phyloP scores from a whole-genome alignment of 768 basidiomycete genomes.

The Paxillus involutus region DNA sequence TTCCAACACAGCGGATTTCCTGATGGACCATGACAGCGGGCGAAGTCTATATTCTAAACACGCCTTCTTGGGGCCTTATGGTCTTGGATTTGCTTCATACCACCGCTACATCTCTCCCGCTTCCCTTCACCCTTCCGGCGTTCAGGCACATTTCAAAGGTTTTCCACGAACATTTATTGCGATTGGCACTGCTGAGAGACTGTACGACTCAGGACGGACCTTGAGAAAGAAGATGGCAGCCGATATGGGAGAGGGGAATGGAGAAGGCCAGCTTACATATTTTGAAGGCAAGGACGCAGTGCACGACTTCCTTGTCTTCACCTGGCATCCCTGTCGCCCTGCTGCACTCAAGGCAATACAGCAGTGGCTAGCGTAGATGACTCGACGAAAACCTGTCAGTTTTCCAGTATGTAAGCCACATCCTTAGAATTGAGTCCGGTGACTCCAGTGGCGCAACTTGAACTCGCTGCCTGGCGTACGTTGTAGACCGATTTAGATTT shows the following conservation, averaged over 20 bases:
- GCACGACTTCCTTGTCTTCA: constrained; percentile 54
- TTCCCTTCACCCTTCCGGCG: constrained; percentile 36
- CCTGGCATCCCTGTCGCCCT: constrained; percentile 52
- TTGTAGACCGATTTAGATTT: too few species aligned
- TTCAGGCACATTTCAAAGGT: constrained; percentile 44
- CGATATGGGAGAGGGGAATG: constrained; percentile 40
- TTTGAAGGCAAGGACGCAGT: constrained; percentile 50
- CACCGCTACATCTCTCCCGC: constrained; percentile 63
- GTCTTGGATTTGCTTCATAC: constrained; percentile 40
- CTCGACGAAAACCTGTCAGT: background rate
- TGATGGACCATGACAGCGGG: constrained; percentile 6
- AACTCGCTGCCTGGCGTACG: too few species aligned
- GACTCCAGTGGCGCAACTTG: too few species aligned
- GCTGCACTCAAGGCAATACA: constrained; percentile 48
- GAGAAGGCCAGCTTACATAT: constrained; percentile 40
- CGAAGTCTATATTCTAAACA: constrained; percentile 32
- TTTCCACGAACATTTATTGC: constrained; percentile 64
- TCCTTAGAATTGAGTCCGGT: too few species aligned
- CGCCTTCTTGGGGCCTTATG: constrained; percentile 50
- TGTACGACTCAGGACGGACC: constrained; percentile 52
- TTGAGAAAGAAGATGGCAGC: constrained; percentile 48
- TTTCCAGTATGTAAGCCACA: too few species aligned
- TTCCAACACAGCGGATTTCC: constrained; percentile 34
- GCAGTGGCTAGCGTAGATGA: constrained; percentile 36
- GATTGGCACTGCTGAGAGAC: constrained; percentile 54